Conservation (phyloP, 176 grass and related monocot genomes). For the Zizania latifolia region DNA sequence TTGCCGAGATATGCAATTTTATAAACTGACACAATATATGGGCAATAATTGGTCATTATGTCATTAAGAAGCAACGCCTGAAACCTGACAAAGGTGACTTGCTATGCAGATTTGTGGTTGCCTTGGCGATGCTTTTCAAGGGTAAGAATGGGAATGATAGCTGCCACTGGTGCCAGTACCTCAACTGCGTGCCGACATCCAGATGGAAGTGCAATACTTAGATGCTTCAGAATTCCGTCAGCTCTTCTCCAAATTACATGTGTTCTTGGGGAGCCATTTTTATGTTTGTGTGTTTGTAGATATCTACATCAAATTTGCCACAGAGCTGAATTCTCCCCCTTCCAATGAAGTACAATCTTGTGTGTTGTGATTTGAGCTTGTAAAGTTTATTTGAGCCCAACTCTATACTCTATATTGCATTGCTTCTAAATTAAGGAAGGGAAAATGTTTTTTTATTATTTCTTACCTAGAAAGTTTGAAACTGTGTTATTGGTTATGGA, state of each 20-base stretch:
- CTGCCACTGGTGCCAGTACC: conserved; percentile 91
- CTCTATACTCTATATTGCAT: background rate
- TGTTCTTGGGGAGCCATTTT: background rate
- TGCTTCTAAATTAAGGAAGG: too few species aligned
- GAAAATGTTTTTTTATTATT: too few species aligned
- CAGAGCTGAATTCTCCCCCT: background rate
- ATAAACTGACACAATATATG: background rate
- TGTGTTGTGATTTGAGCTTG: background rate
- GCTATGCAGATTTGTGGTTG: conserved; percentile 46
- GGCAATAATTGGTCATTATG: background rate
- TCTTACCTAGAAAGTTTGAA: background rate
- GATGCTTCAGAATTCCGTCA: background rate
- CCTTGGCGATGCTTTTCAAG: conserved; percentile 77
- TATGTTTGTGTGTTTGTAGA: conserved; percentile 7
- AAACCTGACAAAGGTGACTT: conserved; percentile 12
- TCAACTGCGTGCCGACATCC: conserved; percentile 82
- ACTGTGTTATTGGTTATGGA: background rate
- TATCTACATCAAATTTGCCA: background rate
- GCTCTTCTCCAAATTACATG: background rate
- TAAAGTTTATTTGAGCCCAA: background rate
- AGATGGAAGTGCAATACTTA: conserved; percentile 71
- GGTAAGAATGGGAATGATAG: conserved; percentile 88
- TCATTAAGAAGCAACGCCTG: background rate
- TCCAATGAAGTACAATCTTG: background rate
- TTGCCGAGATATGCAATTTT: background rate